A percentile compares a stretch with the other conserved stretches of the same genome.
Evolutionary conservation across 148 eudicot species (phyloP).

Genomic region (Rheum nobile): DNA sequence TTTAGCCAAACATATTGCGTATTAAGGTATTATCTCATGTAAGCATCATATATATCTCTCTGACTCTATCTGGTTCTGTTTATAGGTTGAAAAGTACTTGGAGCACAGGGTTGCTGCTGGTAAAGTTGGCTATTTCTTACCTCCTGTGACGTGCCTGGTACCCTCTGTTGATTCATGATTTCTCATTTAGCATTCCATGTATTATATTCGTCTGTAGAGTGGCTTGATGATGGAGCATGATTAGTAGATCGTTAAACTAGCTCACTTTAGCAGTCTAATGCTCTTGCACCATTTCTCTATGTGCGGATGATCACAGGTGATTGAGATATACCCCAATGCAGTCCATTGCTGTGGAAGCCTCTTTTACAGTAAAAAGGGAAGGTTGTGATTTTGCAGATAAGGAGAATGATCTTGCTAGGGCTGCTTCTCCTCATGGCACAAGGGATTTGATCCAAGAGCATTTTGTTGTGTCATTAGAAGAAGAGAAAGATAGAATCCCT

Average conservation of each 20-base stretch:
- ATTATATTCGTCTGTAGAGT: not conserved
- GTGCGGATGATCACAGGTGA: not conserved
- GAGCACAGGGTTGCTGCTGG: not conserved
- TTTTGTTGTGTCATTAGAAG: not conserved
- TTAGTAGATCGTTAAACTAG: not conserved
- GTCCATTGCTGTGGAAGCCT: not conserved
- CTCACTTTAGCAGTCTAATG: not conserved
- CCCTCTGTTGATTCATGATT: not conserved
- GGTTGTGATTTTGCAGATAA: not conserved
- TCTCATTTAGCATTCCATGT: not conserved
- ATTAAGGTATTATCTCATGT: not conserved
- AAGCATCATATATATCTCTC: not conserved
- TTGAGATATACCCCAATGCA: not conserved
- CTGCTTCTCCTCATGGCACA: not conserved
- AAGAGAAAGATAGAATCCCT: not conserved
- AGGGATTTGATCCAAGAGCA: not conserved
- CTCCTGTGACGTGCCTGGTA: not conserved
- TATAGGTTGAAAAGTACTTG: not conserved
- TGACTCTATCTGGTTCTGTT: not conserved
- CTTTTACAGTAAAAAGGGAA: not conserved
- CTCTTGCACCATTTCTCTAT: not conserved
- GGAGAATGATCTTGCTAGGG: not conserved
- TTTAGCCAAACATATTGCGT: not conserved
- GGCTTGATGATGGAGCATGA: not conserved
- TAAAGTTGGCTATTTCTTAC: not conserved